Base-by-base conservation (phyloP, 2,329 filamentous ascomycete genomes). In the Penicillium griseofulvum region DNA sequence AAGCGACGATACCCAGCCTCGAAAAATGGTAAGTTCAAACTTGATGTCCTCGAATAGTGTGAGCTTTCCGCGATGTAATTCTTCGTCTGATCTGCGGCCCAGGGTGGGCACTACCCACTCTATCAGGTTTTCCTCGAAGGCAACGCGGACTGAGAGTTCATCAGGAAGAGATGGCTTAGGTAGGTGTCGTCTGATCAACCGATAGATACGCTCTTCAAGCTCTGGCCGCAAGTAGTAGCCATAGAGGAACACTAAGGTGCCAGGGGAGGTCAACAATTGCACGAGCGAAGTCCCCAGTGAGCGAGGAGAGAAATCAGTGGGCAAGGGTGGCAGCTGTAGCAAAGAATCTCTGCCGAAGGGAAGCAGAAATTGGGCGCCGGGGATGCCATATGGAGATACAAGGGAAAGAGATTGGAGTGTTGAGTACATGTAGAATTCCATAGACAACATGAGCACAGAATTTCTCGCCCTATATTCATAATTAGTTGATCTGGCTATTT, bases 391-490 rank as follows among this genome's bases (percentile, higher is more conserved):
- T 28, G 68, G 55, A 22, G 71, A 71, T 17, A 78, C 61, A 19
- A 78, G 65, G 37, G 74, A 71, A 28, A 78, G 70, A 19, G 71
- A 71, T 56, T 78, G 76, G 17, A 78, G 65, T 16, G 76, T 56
- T 22, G 75, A 74, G 54, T 75, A 76, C 65, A 77, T 72, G 54
- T 77, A 73, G 26, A 71, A 66, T 56, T 77, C 74, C 46, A 75
- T 67, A 28, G 74, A 71, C 10, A 77, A 54, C 16, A 73, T 60
- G 46, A 75, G 71, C 34, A 76, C 61, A 2, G 64, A 62, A 24
- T 68, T 65, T 59, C 69, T 68, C 22, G 70, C 57, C 33, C 76
- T 78, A 41, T 4, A 28, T 31, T 26, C 16, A 50, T n/a, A 26
- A 42, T 70, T 48, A 68, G 66, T 41, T 56, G 22, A 29, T n/a